These are phyloP conservation scores for Silene uniflora DNA, from an alignment of 148 eudicot species.

Conservation along the genomic window DNA sequence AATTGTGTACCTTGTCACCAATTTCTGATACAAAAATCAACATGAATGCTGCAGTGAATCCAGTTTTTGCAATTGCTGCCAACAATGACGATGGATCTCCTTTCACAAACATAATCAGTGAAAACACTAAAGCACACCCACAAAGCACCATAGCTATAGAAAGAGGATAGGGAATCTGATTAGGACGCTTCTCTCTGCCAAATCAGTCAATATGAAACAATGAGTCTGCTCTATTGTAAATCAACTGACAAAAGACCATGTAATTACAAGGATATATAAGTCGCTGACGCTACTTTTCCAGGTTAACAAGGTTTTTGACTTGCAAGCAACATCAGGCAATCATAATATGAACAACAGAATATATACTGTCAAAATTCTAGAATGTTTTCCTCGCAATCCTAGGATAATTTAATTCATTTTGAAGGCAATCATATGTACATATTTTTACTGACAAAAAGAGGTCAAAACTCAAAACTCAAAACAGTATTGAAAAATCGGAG, in stretches of 20 bases:
- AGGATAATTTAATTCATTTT: neutral
- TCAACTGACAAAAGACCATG: constrained; percentile 15
- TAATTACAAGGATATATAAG: neutral
- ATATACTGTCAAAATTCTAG: no score
- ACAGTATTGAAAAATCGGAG: neutral
- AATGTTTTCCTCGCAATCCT: no score
- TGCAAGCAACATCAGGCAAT: no score
- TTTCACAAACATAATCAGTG: constrained; percentile 47
- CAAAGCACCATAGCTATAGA: constrained; percentile 57
- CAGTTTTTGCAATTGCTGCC: constrained; percentile 81
- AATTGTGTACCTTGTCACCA: constrained; percentile 82
- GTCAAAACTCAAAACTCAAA: no score
- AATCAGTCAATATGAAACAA: constrained; percentile 30
- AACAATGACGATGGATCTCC: constrained; percentile 54
- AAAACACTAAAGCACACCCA: constrained; percentile 53
- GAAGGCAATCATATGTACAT: neutral
- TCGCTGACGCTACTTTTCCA: neutral
- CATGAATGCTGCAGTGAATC: constrained; percentile 90
- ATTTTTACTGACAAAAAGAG: neutral
- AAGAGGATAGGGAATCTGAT: constrained; percentile 59
- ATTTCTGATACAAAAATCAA: constrained; percentile 92
- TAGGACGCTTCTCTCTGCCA: constrained; percentile 57
- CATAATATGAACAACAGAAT: neutral
- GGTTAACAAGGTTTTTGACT: neutral
- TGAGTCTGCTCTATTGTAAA: constrained; percentile 20